phyloP scores from a whole-genome alignment of 441 rosid species.

The Macaranga tanarius region DNA sequence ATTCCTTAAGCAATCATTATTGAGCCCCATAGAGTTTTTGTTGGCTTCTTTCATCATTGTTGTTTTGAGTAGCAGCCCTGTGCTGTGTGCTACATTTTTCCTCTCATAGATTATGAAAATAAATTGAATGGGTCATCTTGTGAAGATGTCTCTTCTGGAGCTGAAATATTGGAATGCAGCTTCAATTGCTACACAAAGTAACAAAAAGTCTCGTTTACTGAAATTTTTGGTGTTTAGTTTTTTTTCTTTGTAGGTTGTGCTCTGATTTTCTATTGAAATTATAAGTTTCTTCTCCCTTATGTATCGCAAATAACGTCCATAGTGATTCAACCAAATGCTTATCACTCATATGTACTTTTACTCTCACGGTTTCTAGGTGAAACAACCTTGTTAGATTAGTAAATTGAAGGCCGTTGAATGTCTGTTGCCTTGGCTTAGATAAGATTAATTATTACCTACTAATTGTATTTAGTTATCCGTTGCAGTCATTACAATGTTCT shows the following conservation, averaged over 20 bases:
- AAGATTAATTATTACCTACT: neutral
- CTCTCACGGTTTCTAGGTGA: constrained; percentile 13
- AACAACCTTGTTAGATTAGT: constrained; percentile 3
- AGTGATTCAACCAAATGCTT: constrained; percentile 8
- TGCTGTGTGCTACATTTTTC: neutral
- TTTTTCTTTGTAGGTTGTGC: neutral
- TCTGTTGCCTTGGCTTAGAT: neutral
- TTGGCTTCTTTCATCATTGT: neutral
- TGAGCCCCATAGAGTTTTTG: constrained; percentile 1
- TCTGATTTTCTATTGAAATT: neutral
- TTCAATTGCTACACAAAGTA: neutral
- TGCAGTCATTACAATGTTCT: neutral
- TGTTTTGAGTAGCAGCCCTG: neutral
- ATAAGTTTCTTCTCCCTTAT: neutral
- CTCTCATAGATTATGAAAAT: constrained; percentile 4
- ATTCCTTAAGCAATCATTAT: neutral
- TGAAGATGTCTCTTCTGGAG: neutral
- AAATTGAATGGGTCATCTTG: neutral
- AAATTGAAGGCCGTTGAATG: neutral
- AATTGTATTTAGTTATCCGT: neutral
- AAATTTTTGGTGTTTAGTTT: neutral
- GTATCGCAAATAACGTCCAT: neutral
- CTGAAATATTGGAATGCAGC: neutral
- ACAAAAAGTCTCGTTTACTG: neutral
- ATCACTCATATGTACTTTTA: constrained; percentile 15